Base-by-base conservation (phyloP, 2,329 filamentous ascomycete genomes). In the Didymella glomerata region DNA sequence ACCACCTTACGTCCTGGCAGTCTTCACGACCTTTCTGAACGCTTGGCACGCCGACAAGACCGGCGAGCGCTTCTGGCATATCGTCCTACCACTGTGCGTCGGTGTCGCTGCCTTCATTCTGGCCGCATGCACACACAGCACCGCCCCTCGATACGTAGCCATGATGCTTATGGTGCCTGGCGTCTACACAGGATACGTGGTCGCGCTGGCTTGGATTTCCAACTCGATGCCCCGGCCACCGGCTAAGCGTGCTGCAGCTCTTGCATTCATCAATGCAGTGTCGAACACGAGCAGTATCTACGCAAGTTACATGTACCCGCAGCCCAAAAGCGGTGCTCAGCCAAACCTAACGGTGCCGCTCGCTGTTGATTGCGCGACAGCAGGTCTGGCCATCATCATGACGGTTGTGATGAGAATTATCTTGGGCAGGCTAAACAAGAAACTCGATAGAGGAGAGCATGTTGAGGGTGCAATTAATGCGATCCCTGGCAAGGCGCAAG, bases 181-280 rank as follows among this genome's bases (percentile, higher is more conserved):
- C 0, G 79, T 89, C 2, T 90, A 90, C 68, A 83, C 84, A 1
- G 85, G 76, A 14, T 78, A 78, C 53, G 89, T 90, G 0, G 88
- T 91, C 1, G 83, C 83, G 1, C 79, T 91, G 4, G 85, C 88
- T 2, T 95, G 91, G 91, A 92, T 93, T 63, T 87, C 85, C 46
- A 91, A 90, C 71, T 89, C 88, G 1, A 82, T 94, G 50, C 90
- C 90, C 0, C 85, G 90, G 5, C 91, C 91, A 3, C 89, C 90
- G 0, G 87, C 90, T 2, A 93, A 93, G 79, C 85, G 90, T 60
- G 87, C 88, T 2, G 86, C 89, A 0, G 90, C 89, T 0, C 75
- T 94, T 5, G 91, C 90, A 1, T 87, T 89, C 61, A 91, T 93
- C 76, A 94, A 94, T 70, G 88, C 88, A 2, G 82, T 91, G 10